Evolutionary conservation across 257 asterid species (phyloP), one percentile per base, ranked within the genome.

Genomic region (Echium plantagineum): DNA sequence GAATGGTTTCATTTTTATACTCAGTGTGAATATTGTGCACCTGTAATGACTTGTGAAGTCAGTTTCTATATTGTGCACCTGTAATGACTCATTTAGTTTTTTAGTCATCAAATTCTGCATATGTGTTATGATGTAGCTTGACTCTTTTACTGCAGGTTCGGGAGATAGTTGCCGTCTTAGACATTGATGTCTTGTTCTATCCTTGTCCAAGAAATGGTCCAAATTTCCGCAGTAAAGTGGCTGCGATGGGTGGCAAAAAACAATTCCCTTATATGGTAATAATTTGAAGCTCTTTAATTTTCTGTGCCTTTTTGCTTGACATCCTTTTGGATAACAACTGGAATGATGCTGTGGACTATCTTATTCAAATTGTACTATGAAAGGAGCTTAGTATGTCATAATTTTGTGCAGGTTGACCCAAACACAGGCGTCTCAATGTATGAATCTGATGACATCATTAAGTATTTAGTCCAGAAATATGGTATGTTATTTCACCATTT

Each of bases 181-280:
- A 91, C 72, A 96, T 91, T 75, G 96, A 91, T 31, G 86, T 91
- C 52, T 71, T 91, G 69, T 91, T 68, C 63, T 88, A 91, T 75
- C 98, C 98, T 47, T 91, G 98, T 68, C 98, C 98, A 52, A 78
- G 49, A 80, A 88, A 85, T 66, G 94, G 95, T 68, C 98, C 93
- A 32, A 88, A 81, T 59, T 91, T 85, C 49, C 94, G 97, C 57
- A 89, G 49, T 42, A 42, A 42, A 42, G 49, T 42, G 49, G 5
- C 60, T 60, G 81, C 85, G 79, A 72, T 88, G 88, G 98, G 96
- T 73, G 98, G 98, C 66, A 85, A 88, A 57, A 74, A 66, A 61
- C 95, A 73, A 69, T 91, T 83, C 74, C 98, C 98, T 7, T 91
- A 91, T 83, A 91, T 91, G 98, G 49, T 42, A 42, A 42, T 42